Percentiles rank a stretch among this genome's conserved stretches.
phyloP scores from a whole-genome alignment of 2,329 filamentous ascomycete genomes.

The Xylariaceae sp. region DNA sequence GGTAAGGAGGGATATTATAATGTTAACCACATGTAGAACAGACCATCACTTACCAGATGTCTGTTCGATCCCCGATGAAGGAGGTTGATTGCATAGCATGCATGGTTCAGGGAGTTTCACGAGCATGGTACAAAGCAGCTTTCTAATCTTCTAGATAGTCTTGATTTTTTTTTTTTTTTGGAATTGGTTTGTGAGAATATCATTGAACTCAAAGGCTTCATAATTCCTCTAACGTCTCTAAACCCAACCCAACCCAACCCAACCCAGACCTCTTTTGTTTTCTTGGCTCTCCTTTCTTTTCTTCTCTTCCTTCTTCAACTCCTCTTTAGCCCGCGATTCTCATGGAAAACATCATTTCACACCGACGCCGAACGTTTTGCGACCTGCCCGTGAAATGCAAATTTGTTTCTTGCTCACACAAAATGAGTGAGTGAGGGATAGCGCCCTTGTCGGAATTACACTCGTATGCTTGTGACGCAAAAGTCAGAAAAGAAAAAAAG shows the following conservation, averaged over 20 bases:
- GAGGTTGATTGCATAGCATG: background rate
- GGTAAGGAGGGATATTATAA: background rate
- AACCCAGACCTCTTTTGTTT: background rate
- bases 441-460: too few relatives aligned
- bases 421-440: too few relatives aligned
- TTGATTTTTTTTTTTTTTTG: too few relatives aligned
- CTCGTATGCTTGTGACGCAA: too few relatives aligned
- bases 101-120: constrained; percentile 5
- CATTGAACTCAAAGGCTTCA: background rate
- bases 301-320: background rate
- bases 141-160: too few relatives aligned
- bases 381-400: too few relatives aligned
- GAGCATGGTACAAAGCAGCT: too few relatives aligned
- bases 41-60: background rate
- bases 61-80: background rate
- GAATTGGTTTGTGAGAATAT: background rate
- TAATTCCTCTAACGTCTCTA: constrained; percentile 1
- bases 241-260: too few relatives aligned
- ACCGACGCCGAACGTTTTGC: too few relatives aligned
- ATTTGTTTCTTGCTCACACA: too few relatives aligned
- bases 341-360: background rate
- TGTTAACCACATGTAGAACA: background rate
- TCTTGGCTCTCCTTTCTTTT: background rate
- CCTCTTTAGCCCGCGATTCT: background rate
- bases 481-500: too few relatives aligned